phyloP scores from a whole-genome alignment of 805 yeast genomes.

The Pichia eremophila region DNA sequence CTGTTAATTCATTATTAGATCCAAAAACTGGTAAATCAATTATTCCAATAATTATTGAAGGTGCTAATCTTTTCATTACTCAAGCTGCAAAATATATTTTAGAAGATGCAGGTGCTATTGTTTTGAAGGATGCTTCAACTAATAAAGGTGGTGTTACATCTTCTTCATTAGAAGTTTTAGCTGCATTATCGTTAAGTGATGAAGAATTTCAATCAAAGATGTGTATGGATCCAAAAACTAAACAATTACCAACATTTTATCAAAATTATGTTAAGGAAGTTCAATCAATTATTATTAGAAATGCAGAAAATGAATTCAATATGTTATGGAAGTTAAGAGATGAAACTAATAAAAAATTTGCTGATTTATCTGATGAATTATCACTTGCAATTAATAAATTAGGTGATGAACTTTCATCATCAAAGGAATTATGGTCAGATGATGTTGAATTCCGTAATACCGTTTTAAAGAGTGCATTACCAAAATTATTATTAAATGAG shows the following conservation, averaged over 20 bases:
- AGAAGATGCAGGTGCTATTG: constrained; percentile 77
- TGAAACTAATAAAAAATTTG: constrained; percentile 51
- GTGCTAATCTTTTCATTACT: constrained; percentile 92
- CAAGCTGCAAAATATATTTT: constrained; percentile 84
- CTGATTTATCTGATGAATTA: constrained; percentile 63
- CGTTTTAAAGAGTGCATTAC: constrained; percentile 69
- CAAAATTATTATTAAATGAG: constrained; percentile 55
- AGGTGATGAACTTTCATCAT: constrained; percentile 65
- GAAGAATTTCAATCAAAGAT: constrained; percentile 68
- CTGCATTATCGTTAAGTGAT: constrained; percentile 87
- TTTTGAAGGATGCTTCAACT: constrained; percentile 93
- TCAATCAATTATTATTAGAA: constrained; percentile 61
- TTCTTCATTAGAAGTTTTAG: constrained; percentile 88
- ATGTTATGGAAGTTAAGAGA: constrained; percentile 74
- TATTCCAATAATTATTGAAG: constrained; percentile 89
- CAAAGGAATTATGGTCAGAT: constrained; percentile 76
- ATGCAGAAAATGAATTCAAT: constrained; percentile 80
- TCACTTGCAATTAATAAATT: constrained; percentile 62
- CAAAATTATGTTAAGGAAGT: constrained; percentile 76
- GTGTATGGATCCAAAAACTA: constrained; percentile 54
- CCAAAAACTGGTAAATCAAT: constrained; percentile 63
- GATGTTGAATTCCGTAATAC: constrained; percentile 70
- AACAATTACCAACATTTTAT: constrained; percentile 62
- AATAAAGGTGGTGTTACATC: constrained; percentile 99
- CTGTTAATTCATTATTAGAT: constrained; percentile 64